Base-by-base conservation (phyloP, 306 rosid species). In the Sicyos edulis region DNA sequence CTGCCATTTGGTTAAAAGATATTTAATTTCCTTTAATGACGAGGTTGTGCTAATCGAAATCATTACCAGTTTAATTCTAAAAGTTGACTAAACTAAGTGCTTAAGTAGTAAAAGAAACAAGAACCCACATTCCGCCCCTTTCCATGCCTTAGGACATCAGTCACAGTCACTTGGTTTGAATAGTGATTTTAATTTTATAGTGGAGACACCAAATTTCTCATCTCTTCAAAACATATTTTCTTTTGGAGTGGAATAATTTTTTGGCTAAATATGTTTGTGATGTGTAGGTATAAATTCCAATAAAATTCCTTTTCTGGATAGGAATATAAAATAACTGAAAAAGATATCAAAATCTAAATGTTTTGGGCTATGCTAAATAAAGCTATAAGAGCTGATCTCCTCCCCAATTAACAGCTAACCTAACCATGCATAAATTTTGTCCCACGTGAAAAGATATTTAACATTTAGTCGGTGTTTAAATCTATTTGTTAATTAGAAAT, bases 91-190 rank as follows among this genome's bases (percentile, higher is more conserved):
- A 32, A 32, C 37, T 32, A 32, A 32, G 16, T 47, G 52, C 52
- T 2, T 47, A 47, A 24, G 6, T 56, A 32, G 32, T 20, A 19
- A 19, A 56, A 21, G 15, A 10, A 56, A 10, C 15, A 19, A 56
- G 32, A 56, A 21, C 52, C 10, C 52, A 10, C 51, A 3, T 21
- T 64, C 52, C 8, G n/a, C 52, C 32, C 8, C 49, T 61, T 61
- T 64, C 32, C 52, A 40, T 64, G 29, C 2, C 29, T 17, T 10
- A 17, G 29, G 15, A n/a, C 29, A 64, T 17, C 24, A 40, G 26
- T 26, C 70, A n/a, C 24, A 40, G 26, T 26, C 70, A n/a, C 29
- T 42, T 19, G 32, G 70, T 63, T 62, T 62, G 66, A 62, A 62
- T 10, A 34, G 14, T 9, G 12, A 54, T 26, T 26, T 26, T 26